Evolutionary conservation across 2,329 filamentous ascomycete species (phyloP).

Genomic region (Exophiala mesophila): DNA sequence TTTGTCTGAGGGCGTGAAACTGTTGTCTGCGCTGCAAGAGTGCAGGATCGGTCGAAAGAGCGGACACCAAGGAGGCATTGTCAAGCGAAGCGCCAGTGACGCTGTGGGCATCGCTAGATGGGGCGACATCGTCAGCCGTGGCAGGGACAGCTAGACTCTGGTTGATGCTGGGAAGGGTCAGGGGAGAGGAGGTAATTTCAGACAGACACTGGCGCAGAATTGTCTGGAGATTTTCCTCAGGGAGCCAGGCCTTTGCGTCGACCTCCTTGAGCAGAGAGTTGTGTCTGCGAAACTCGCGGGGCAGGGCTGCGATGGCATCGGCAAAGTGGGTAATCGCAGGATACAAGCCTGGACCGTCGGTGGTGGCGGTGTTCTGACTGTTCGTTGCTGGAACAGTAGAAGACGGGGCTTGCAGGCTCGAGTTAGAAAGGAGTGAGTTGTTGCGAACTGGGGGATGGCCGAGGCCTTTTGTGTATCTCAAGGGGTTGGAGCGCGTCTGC

Average conservation of each 20-base stretch:
- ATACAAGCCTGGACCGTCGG: slow-evolving; percentile 51
- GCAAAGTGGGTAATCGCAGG: slow-evolving; percentile 72
- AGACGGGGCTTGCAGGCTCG: slow-evolving; percentile 20
- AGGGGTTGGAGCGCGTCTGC: slow-evolving; percentile 47
- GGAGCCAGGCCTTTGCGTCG: slow-evolving; percentile 88
- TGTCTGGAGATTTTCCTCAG: slow-evolving; percentile 75
- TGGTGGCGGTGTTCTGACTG: slow-evolving; percentile 15
- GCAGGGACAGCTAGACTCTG: slow-evolving; percentile 15
- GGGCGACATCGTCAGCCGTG: slow-evolving; percentile 14
- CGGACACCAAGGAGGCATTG: slow-evolving; percentile 21
- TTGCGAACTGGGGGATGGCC: slow-evolving; percentile 38
- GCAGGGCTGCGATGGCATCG: slow-evolving; percentile 84
- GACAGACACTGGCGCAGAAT: slow-evolving; percentile 55
- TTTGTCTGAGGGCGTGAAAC: slow-evolving; percentile 71
- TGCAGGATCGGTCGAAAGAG: slow-evolving; percentile 14
- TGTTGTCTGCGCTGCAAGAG: slow-evolving; percentile 53
- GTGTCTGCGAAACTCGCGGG: slow-evolving; percentile 90
- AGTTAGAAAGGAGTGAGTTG: slow-evolving; percentile 29
- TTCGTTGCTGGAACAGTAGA: slow-evolving; percentile 20
- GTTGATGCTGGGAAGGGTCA: slow-evolving; percentile 5
- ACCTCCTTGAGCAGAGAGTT: slow-evolving; percentile 96
- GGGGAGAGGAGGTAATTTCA: slow-evolving; percentile 10
- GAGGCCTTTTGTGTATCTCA: slow-evolving; percentile 44
- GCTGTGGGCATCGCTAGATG: slow-evolving; percentile 20
- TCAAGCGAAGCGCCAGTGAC: slow-evolving; percentile 19